phyloP scores from a whole-genome alignment of 2,329 filamentous ascomycete species.

The Decorospora gaudefroyi region DNA sequence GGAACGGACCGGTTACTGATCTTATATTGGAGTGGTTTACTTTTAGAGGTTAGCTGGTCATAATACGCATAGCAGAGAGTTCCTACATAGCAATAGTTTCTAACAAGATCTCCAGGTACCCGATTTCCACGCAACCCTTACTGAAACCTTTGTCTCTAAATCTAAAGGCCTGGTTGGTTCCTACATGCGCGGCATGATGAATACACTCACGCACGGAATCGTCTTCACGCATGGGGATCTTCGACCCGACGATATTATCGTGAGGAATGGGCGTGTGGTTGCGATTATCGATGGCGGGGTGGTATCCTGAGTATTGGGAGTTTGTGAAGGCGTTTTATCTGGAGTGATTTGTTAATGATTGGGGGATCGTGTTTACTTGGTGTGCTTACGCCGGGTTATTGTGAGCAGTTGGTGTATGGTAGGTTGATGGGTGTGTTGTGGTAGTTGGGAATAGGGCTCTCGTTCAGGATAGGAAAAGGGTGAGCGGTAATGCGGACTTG shows the following conservation, averaged over 20 bases:
- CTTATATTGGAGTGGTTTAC: slow-evolving; percentile 29
- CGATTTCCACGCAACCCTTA: slow-evolving; percentile 25
- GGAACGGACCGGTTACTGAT: slow-evolving; percentile 27
- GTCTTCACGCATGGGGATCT: slow-evolving; percentile 36
- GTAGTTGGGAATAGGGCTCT: slow-evolving; percentile 9
- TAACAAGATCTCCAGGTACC: slow-evolving; percentile 20
- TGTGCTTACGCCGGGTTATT: slow-evolving; percentile 23
- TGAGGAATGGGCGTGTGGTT: slow-evolving; percentile 20
- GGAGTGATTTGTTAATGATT: slow-evolving; percentile 17
- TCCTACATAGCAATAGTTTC: slow-evolving; percentile 8
- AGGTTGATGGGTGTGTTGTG: slow-evolving; percentile 19
- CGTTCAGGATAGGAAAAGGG: too few relatives aligned
- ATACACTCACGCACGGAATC: slow-evolving; percentile 24
- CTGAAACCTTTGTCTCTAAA: slow-evolving; percentile 16
- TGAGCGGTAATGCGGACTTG: too few relatives aligned
- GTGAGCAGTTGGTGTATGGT: slow-evolving; percentile 21
- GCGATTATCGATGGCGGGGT: slow-evolving; percentile 26
- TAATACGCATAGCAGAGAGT: not conserved
- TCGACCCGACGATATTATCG: slow-evolving; percentile 24
- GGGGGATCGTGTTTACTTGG: slow-evolving; percentile 17
- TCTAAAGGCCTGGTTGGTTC: slow-evolving; percentile 21
- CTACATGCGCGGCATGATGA: slow-evolving; percentile 21
- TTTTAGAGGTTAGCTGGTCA: slow-evolving; percentile 18
- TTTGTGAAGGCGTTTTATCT: slow-evolving; percentile 34
- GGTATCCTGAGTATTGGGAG: slow-evolving; percentile 33